Percentiles rank a stretch among this genome's conserved stretches.
These are phyloP conservation scores for Bullera alba DNA, from an alignment of 768 basidiomycete species.

Conservation along the genomic window DNA sequence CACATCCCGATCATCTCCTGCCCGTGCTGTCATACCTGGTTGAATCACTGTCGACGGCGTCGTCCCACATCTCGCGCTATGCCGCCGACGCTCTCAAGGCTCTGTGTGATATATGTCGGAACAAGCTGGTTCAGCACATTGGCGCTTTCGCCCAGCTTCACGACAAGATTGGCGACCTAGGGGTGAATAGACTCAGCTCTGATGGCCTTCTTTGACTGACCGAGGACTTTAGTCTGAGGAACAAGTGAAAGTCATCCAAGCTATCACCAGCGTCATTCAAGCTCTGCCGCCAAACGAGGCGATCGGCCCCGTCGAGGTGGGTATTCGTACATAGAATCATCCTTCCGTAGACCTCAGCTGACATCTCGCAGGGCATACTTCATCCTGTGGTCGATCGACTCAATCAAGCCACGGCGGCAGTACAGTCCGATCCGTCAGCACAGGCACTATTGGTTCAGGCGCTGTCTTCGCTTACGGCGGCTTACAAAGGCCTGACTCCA, in stretches of 20 bases:
- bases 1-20: conserved; percentile 55
- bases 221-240: conserved; percentile 50
- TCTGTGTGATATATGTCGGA: conserved; percentile 80
- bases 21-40: conserved; percentile 59
- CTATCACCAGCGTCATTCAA: conserved; percentile 87
- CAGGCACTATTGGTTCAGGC: conserved; percentile 61
- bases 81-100: conserved; percentile 79
- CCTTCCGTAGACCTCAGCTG: not conserved
- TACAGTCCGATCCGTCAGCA: conserved; percentile 53
- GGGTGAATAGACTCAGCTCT: conserved; percentile 51
- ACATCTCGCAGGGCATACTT: conserved; percentile 58
- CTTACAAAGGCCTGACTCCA: conserved; percentile 79
- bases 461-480: conserved; percentile 71
- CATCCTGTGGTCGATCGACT: conserved; percentile 67
- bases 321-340: conserved; percentile 10
- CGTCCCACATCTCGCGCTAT: conserved; percentile 43
- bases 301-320: conserved; percentile 67
- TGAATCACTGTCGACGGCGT: conserved; percentile 51
- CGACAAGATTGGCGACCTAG: conserved; percentile 64
- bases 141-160: conserved; percentile 77
- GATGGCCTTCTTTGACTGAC: conserved; percentile 2
- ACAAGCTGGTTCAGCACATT: conserved; percentile 75
- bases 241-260: conserved; percentile 82
- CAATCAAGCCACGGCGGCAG: conserved; percentile 39
- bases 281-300: conserved; percentile 73